Percentiles rank a stretch among this genome's conserved stretches.
Conservation (phyloP, 2,329 filamentous ascomycete genomes). For the Aspergillus vadensis region DNA sequence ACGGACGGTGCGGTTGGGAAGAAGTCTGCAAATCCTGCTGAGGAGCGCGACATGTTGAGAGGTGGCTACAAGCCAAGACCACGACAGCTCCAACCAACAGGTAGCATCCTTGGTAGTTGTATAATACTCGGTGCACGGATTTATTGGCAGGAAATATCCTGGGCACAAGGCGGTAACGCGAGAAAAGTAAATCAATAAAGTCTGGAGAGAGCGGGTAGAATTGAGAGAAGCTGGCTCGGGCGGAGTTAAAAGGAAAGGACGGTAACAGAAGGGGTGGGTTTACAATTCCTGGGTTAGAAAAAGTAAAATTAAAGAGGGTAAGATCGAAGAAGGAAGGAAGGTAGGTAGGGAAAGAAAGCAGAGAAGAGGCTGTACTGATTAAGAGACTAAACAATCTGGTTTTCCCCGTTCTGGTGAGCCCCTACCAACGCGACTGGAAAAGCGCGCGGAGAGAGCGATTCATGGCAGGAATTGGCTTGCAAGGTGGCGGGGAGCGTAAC, state of each 20-base stretch:
- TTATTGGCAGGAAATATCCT: slow-evolving; percentile 25
- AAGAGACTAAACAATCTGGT: neutral
- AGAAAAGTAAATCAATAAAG: slow-evolving; percentile 7
- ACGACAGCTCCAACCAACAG: slow-evolving; percentile 33
- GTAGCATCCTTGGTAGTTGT: slow-evolving; percentile 43
- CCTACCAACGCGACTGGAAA: slow-evolving; percentile 4
- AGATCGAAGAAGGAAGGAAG: neutral
- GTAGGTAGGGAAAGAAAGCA: neutral
- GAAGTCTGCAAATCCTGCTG: slow-evolving; percentile 82
- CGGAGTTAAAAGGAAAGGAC: neutral
- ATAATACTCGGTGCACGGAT: slow-evolving; percentile 24
- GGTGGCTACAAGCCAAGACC: slow-evolving; percentile 46
- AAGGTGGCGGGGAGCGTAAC: neutral
- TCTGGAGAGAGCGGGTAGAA: slow-evolving; percentile 1
- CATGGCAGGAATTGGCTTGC: neutral
- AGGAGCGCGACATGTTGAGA: slow-evolving; percentile 75
- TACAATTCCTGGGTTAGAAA: neutral
- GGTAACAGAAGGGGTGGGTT: neutral
- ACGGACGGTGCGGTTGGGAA: slow-evolving; percentile 76
- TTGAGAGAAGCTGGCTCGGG: neutral
- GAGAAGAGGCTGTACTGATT: neutral
- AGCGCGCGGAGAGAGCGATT: neutral
- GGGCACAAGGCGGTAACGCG: slow-evolving; percentile 16
- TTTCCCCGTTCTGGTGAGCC: neutral
- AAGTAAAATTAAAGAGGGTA: neutral